Percentiles rank a stretch among this genome's conserved stretches.
These are phyloP conservation scores for Trametes sp. DNA, from an alignment of 1,284 basidiomycete species.

Conservation along the genomic window DNA sequence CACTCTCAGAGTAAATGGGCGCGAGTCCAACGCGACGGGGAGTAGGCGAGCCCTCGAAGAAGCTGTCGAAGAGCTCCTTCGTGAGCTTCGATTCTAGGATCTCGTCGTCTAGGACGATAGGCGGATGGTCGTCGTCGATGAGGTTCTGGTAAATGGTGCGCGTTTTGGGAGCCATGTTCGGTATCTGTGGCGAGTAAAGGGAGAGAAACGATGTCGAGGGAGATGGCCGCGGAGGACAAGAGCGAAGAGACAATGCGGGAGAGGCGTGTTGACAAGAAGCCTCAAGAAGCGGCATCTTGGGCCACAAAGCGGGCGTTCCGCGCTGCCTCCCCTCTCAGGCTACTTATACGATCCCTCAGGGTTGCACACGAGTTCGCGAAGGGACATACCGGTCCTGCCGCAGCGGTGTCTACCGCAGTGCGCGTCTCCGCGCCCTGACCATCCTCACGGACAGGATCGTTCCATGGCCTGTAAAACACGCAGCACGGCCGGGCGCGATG, in stretches of 20 bases:
- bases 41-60: constrained; percentile 19
- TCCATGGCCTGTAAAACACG: neutral
- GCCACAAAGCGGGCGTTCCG: constrained; percentile 20
- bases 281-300: constrained; percentile 19
- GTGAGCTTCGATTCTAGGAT: constrained; percentile 34
- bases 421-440: neutral
- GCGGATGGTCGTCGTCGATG: constrained; percentile 32
- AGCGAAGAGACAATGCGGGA: constrained; percentile 7
- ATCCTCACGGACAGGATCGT: neutral
- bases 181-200: neutral
- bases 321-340: constrained; percentile 4
- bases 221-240: constrained; percentile 3
- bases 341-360: constrained; percentile 18
- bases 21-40: constrained; percentile 40
- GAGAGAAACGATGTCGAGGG: constrained; percentile 24
- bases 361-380: neutral
- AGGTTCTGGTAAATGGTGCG: constrained; percentile 36
- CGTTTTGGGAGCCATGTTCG: constrained; percentile 34
- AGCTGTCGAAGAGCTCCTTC: constrained; percentile 30
- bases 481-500: neutral
- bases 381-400: constrained; percentile 3
- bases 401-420: constrained; percentile 7
- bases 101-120: constrained; percentile 31
- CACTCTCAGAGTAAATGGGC: constrained; percentile 37
- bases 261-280: constrained; percentile 25